phyloP scores from a whole-genome alignment of 2,329 filamentous ascomycete genomes.

The Ceratocystis alfenasii region DNA sequence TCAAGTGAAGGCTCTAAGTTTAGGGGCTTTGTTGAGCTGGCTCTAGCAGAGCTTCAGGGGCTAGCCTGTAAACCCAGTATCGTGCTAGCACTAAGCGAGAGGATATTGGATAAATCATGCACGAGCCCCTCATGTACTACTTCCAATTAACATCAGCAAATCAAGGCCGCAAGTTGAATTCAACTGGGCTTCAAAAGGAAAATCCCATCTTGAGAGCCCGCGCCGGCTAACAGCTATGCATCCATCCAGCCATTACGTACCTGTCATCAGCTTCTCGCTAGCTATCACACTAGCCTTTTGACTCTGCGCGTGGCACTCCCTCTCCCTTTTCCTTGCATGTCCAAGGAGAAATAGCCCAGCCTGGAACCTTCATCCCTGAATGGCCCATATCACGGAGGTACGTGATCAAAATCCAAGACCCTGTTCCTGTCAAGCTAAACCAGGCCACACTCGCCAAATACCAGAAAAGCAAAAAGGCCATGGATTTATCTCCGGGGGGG shows the following conservation, averaged over 20 bases:
- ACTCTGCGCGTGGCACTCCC: background rate
- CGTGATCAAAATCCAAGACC: background rate
- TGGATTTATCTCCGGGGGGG: background rate
- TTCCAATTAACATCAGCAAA: background rate
- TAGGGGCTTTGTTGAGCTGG: background rate
- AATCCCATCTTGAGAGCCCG: too few species aligned
- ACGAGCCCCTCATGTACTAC: background rate
- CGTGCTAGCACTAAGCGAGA: background rate
- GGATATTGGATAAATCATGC: background rate
- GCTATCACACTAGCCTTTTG: too few species aligned
- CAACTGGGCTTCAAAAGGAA: too few species aligned
- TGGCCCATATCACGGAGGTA: background rate
- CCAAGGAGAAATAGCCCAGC: background rate
- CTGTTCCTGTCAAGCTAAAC: background rate
- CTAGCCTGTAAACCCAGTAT: background rate
- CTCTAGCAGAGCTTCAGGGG: background rate
- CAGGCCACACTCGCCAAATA: background rate
- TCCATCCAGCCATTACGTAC: too few species aligned
- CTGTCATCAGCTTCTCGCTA: too few species aligned
- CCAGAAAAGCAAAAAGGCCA: background rate
- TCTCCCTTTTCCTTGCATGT: background rate
- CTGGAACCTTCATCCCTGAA: background rate
- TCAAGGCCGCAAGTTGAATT: too few species aligned
- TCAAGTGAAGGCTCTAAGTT: background rate
- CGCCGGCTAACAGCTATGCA: too few species aligned